These are phyloP conservation scores for Coniochaeta prunicola DNA, from an alignment of 2,329 filamentous ascomycete genomes.

Conservation along the genomic window DNA sequence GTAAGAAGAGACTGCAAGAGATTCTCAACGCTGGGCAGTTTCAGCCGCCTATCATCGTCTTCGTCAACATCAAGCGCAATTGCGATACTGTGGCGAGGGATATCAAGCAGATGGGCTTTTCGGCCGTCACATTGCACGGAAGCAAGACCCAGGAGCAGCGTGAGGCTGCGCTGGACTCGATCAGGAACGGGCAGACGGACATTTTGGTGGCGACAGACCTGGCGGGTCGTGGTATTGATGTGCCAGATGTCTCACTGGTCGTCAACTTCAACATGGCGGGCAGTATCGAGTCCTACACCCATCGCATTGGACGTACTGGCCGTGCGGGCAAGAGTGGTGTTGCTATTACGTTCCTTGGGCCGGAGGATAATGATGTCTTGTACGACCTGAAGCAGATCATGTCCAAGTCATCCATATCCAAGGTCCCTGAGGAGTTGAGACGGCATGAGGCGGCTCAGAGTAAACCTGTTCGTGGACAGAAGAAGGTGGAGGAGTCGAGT, in stretches of 20 bases:
- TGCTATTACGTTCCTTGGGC: slow-evolving; percentile 89
- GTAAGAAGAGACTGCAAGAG: slow-evolving; percentile 91
- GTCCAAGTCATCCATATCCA: slow-evolving; percentile 77
- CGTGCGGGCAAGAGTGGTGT: slow-evolving; percentile 96
- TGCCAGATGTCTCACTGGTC: slow-evolving; percentile 86
- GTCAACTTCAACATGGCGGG: slow-evolving; percentile 99
- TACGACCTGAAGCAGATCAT: slow-evolving; percentile 97
- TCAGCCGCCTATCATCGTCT: slow-evolving; percentile 88
- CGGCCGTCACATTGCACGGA: slow-evolving; percentile 83
- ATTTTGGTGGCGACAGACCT: slow-evolving; percentile 94
- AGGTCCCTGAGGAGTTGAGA: slow-evolving; percentile 84
- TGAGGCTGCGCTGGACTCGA: slow-evolving; percentile 81
- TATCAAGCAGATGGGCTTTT: slow-evolving; percentile 91
- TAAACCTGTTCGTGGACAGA: slow-evolving; percentile 17
- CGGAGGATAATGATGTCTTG: slow-evolving; percentile 82
- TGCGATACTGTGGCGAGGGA: slow-evolving; percentile 92
- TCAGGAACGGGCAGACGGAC: slow-evolving; percentile 73
- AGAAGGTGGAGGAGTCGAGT: slow-evolving; percentile 18
- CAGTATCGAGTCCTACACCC: slow-evolving; percentile 90
- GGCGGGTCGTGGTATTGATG: slow-evolving; percentile 95
- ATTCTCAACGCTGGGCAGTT: slow-evolving; percentile 78
- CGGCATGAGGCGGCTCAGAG: slow-evolving; percentile 49
- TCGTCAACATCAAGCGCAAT: slow-evolving; percentile 99
- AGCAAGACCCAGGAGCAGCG: slow-evolving; percentile 97
- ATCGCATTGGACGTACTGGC: slow-evolving; percentile 93